Evolutionary conservation across 1,139 yeast genomes (phyloP).

Genomic region (Williopsis jadinii): DNA sequence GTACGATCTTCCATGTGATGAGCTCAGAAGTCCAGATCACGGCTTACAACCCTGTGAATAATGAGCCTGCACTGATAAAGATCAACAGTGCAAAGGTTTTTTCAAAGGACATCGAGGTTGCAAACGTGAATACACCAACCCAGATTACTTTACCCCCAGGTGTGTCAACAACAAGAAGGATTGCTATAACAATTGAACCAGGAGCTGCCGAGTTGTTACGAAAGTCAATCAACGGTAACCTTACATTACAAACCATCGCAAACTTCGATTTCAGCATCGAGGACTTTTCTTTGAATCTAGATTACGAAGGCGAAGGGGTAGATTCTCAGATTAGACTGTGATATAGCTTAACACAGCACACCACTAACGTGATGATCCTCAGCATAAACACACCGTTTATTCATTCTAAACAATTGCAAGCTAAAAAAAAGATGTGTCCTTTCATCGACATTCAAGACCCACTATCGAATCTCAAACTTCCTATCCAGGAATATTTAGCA

Average conservation of each 20-base stretch:
- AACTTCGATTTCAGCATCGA: slow-evolving; percentile 33
- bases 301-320: slow-evolving; percentile 38
- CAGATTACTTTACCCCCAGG: slow-evolving; percentile 42
- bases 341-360: neutral
- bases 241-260: slow-evolving; percentile 41
- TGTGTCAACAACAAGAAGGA: slow-evolving; percentile 37
- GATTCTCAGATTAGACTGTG: slow-evolving; percentile 35
- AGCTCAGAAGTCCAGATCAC: slow-evolving; percentile 45
- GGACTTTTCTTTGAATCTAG: slow-evolving; percentile 32
- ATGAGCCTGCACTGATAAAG: slow-evolving; percentile 34
- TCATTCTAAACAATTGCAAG: neutral
- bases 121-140: slow-evolving; percentile 35
- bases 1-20: slow-evolving; percentile 44
- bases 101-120: slow-evolving; percentile 39
- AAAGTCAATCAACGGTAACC: slow-evolving; percentile 42
- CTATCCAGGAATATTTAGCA: slow-evolving; percentile 21
- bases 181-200: slow-evolving; percentile 40
- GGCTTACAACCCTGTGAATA: slow-evolving; percentile 44
- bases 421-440: slow-evolving; percentile 17
- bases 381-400: no score
- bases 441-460: slow-evolving; percentile 25
- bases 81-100: slow-evolving; percentile 40
- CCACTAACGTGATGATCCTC: no score
- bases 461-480: slow-evolving; percentile 24
- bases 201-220: slow-evolving; percentile 45